Percentiles rank a stretch among this genome's conserved stretches.
Conservation (phyloP, 257 asterid genomes). For the Cruciata laevipes region DNA sequence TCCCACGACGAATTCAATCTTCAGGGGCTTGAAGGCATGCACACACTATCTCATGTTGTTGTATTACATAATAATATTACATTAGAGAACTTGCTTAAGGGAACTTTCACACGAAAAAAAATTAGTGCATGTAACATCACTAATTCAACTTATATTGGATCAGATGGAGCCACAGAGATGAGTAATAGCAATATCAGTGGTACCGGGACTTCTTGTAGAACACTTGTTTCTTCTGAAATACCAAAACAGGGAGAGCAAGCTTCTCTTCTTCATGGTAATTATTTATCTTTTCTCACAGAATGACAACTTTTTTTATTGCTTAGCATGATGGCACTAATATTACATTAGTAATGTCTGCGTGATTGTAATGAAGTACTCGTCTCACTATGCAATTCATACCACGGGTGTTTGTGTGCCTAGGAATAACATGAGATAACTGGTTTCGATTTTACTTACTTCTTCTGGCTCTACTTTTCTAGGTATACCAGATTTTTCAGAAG, state of each 20-base stretch:
- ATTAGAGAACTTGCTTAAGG: slow-evolving; percentile 3
- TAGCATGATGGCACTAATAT: not conserved
- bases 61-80: not conserved
- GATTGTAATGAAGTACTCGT: not conserved
- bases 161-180: slow-evolving; percentile 45
- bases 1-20: slow-evolving; percentile 53
- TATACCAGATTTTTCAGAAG: slow-evolving; percentile 93
- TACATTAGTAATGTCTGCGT: not conserved
- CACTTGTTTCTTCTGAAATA: slow-evolving; percentile 33
- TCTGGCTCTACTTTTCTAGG: slow-evolving; percentile 30
- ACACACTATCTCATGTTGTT: slow-evolving; percentile 12
- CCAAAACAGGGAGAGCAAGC: slow-evolving; percentile 41
- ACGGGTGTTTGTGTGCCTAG: not conserved
- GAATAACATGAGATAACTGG: slow-evolving; percentile 6
- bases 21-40: slow-evolving; percentile 61
- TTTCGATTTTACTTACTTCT: not conserved
- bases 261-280: slow-evolving; percentile 52
- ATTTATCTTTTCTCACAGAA: slow-evolving; percentile 6
- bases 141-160: slow-evolving; percentile 65
- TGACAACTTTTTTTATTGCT: not conserved
- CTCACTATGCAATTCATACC: not conserved
- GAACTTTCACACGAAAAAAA: slow-evolving; percentile 28
- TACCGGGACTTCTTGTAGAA: slow-evolving; percentile 43
- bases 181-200: slow-evolving; percentile 44
- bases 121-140: slow-evolving; percentile 35